Evolutionary conservation across 805 yeast genomes (phyloP), one percentile per base, ranked within the genome.

Genomic region (Phaffomyces opuntiae): DNA sequence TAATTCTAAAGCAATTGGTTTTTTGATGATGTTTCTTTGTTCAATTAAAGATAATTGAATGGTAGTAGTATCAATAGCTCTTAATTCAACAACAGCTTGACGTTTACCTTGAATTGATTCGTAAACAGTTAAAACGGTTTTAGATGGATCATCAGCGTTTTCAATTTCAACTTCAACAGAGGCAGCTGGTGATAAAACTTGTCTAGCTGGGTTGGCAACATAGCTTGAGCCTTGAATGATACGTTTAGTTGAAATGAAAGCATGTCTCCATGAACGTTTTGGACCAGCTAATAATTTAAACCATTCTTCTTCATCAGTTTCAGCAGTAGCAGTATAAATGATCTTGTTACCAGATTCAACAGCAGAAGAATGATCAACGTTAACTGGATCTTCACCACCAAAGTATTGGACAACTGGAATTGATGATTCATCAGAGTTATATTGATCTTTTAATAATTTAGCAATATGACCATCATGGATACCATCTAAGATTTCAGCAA

Each of bases 331-430:
- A 47, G 65, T 66, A 63, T 66, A 75, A 46, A 62, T 53, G 25
- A 61, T 48, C 45, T 63, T 65, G 45, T 64, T 62, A 19, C 57
- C 64, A 26, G 68, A 55, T 44, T 61, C 55, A 37, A 55, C 64
- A 33, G 61, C 53, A 32, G 62, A 53, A 34, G 60, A 66, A 25
- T 56, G 57, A 24, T 65, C 63, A 39, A 75, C 66, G 16, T 53
- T 51, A 40, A 59, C 66, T 46, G 80, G 78, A 29, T 70, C 69
- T 53, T 74, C 75, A 52, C 87, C 84, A 56, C 93, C 88, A 57
- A 93, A 86, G 69, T 87, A 88, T 68, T 91, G 97, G 53, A 90
- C 88, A 53, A 75, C 80, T 44, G 98, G 98, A 57, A 93, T 83
- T 55, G 70, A 71, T 19, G 89, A 69, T 46, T 65, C 78, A 60